These are phyloP conservation scores for Colletotrichum sp. DNA, from an alignment of 2,329 filamentous ascomycete species.

Conservation along the genomic window DNA sequence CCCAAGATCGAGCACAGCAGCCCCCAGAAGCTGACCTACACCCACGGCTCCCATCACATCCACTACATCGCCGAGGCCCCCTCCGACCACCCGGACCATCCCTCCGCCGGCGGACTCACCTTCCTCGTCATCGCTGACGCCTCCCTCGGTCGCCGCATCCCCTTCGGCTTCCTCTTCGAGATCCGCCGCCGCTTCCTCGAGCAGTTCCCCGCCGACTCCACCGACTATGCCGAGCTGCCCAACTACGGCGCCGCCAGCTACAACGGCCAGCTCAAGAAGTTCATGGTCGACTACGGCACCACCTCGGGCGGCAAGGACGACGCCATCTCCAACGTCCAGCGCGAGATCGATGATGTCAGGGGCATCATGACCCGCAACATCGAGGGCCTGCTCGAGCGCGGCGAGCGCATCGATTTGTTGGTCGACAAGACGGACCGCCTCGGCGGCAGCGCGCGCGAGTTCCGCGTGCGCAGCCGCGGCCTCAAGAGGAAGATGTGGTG, in stretches of 20 bases:
- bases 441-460: conserved; percentile 87
- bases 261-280: conserved; percentile 75
- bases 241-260: conserved; percentile 91
- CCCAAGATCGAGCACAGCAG: conserved; percentile 87
- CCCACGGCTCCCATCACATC: conserved; percentile 89
- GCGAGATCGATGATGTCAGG: conserved; percentile 90
- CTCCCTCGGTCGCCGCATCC: conserved; percentile 82
- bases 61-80: conserved; percentile 93
- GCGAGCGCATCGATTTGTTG: conserved; percentile 90
- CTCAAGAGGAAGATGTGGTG: conserved; percentile 97
- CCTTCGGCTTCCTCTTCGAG: conserved; percentile 91
- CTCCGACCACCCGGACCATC: conserved; percentile 62
- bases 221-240: conserved; percentile 78
- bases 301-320: conserved; percentile 78
- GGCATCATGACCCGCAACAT: conserved; percentile 98
- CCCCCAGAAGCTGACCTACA: conserved; percentile 91
- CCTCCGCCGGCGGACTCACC: conserved; percentile 80
- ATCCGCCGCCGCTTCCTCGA: conserved; percentile 87
- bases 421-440: conserved; percentile 96
- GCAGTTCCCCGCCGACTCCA: conserved; percentile 67
- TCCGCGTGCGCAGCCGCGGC: conserved; percentile 84
- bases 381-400: conserved; percentile 84
- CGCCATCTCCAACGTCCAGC: conserved; percentile 81
- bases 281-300: conserved; percentile 87
- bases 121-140: conserved; percentile 89